Evolutionary conservation across 1,284 basidiomycete species (phyloP), one percentile per base, ranked within the genome.

Genomic region (Leccinum angustisporum): DNA sequence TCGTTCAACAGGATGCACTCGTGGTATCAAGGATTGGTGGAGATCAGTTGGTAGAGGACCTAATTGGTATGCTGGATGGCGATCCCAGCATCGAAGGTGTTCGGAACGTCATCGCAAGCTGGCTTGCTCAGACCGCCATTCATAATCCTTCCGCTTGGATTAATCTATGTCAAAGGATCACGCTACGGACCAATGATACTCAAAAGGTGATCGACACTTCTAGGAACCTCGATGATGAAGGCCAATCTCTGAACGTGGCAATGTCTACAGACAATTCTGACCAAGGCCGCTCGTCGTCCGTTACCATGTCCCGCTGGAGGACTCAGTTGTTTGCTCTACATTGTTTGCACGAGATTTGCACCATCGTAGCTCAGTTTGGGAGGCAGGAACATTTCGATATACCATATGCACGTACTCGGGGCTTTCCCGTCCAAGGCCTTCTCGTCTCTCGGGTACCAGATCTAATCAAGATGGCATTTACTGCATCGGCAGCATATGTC

Each of bases 91-190:
- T 98, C n/a, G 92, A 96, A 65, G 97, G 97, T 2, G 94, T 99
- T 31, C 83, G 92, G 52, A 91, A 94, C 66, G 94, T 98, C 55
- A 97, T 99, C 68, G 82, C 85, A n/a, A 94, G 90, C 67, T 99
- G 97, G 97, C 81, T 99, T 10, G 86, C 91, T 65, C 96, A 98
- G 75, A 99, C 97, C 0, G 95, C 95, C 1, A 84, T 93, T 21
- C 86, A 92, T 58, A 94, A 96, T 64, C 96, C 97, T 0, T 94
- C 91, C 0, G 96, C 95, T 1, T 99, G 97, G 97, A 97, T 99
- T 64, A 95, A 97, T 71, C 81, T 99, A 1, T 99, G 97, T 72
- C 95, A 98, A 75, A 83, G 95, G 36, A 98, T 99, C 76, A 97
- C 98, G 93, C 88, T 91, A 5, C 82, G 90, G 9, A 92, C 91